phyloP scores from a whole-genome alignment of 2,329 filamentous ascomycete genomes.

The Sporothrix inflata region DNA sequence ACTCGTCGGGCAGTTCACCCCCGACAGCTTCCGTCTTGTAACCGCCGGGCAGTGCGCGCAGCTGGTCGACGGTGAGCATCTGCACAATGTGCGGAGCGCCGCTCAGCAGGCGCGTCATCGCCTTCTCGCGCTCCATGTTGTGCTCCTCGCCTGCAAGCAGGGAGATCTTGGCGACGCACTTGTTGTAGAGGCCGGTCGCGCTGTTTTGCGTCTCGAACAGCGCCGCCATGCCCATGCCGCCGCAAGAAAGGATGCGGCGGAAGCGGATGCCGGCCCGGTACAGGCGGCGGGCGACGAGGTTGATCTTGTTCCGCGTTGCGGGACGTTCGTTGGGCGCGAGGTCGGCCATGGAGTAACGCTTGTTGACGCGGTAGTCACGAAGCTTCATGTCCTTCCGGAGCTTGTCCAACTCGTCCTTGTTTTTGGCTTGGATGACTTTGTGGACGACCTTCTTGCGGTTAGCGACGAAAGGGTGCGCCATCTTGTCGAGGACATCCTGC shows the following conservation, averaged over 20 bases:
- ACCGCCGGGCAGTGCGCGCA: constrained; percentile 22
- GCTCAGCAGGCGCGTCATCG: constrained; percentile 1
- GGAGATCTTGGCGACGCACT: constrained; percentile 31
- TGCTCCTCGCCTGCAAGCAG: not conserved
- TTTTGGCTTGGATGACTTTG: not conserved
- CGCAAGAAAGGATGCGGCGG: constrained; percentile 28
- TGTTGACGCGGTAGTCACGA: not conserved
- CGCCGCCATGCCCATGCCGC: constrained; percentile 31
- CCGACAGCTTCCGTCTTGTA: not conserved
- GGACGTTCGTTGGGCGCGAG: not conserved
- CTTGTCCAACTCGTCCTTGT: not conserved
- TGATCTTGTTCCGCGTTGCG: not conserved
- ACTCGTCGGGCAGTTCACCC: constrained; percentile 18
- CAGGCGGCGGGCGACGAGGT: not conserved
- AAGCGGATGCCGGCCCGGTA: constrained; percentile 29
- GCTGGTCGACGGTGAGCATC: constrained; percentile 5
- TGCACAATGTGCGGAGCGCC: constrained; percentile 29
- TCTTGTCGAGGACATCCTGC: not conserved
- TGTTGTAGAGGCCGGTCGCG: constrained; percentile 24
- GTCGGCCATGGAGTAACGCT: not conserved
- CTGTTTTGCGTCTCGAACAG: constrained; percentile 31
- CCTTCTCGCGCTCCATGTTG: constrained; percentile 17
- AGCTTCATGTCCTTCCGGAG: not conserved
- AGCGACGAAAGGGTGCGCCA: not conserved
- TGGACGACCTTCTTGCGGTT: not conserved